Evolutionary conservation across 2,329 filamentous ascomycete genomes (phyloP).

Genomic region (Arachnopeziza araneosa): DNA sequence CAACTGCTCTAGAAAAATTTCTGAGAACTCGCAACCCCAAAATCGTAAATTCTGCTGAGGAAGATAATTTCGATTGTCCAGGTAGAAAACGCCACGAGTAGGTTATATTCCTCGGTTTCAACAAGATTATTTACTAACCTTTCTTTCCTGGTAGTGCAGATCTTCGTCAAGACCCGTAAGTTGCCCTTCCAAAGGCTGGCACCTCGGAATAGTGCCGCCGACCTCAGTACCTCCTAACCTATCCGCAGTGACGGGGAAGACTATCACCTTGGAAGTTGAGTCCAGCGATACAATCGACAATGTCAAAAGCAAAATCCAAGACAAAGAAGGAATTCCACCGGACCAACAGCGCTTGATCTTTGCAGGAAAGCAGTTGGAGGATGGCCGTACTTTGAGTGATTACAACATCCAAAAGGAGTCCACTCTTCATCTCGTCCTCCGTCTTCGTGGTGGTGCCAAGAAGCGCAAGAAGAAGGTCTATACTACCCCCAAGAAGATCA

Average conservation of each 20-base stretch:
- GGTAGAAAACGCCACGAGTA: slow-evolving; percentile 12
- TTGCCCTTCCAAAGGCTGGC: too few species aligned
- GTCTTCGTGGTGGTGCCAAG: slow-evolving; percentile 97
- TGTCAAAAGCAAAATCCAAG: slow-evolving; percentile 98
- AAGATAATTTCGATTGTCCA: slow-evolving; percentile 31
- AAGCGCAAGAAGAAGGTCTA: slow-evolving; percentile 99
- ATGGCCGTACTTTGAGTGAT: slow-evolving; percentile 96
- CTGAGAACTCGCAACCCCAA: neutral
- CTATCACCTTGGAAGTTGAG: slow-evolving; percentile 99
- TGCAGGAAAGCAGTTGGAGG: slow-evolving; percentile 99
- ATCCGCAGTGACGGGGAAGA: slow-evolving; percentile 99
- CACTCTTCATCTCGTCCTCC: slow-evolving; percentile 95
- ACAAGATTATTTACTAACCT: neutral
- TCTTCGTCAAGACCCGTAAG: neutral
- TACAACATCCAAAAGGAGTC: slow-evolving; percentile 99
- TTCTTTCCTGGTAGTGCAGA: neutral
- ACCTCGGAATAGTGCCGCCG: too few species aligned
- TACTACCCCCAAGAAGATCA: slow-evolving; percentile 99
- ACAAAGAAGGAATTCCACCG: slow-evolving; percentile 99
- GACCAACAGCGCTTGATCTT: slow-evolving; percentile 99
- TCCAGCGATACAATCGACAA: slow-evolving; percentile 99
- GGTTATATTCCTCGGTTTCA: neutral
- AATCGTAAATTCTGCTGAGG: slow-evolving; percentile 20
- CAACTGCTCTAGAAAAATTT: neutral
- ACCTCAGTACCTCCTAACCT: too few species aligned